Conservation (phyloP, 352 stramenopile genomes). For the Sclerospora graminicola region DNA sequence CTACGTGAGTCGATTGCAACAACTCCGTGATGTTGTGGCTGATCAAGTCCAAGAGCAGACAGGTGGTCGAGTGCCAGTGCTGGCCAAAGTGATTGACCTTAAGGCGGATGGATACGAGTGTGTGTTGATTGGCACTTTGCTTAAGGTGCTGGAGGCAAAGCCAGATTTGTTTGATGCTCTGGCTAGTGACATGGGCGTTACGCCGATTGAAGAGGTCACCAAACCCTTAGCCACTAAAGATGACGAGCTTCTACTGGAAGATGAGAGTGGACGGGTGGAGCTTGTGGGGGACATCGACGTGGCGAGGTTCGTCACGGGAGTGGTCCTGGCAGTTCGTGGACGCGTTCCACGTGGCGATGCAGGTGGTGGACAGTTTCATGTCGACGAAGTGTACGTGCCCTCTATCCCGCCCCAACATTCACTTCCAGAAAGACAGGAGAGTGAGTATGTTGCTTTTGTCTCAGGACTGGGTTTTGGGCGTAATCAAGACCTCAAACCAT, state of each 20-base stretch:
- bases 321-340: slow-evolving; percentile 62
- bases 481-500: slow-evolving; percentile 21
- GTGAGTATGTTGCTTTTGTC: slow-evolving; percentile 57
- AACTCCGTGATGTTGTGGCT: slow-evolving; percentile 53
- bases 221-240: slow-evolving; percentile 43
- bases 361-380: slow-evolving; percentile 35
- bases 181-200: slow-evolving; percentile 41
- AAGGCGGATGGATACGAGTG: slow-evolving; percentile 50
- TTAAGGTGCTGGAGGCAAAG: slow-evolving; percentile 69
- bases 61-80: slow-evolving; percentile 15
- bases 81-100: slow-evolving; percentile 76
- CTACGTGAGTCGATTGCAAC: slow-evolving; percentile 74
- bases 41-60: slow-evolving; percentile 28
- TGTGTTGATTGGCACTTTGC: slow-evolving; percentile 73
- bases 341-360: slow-evolving; percentile 28
- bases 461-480: slow-evolving; percentile 41
- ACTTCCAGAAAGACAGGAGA: slow-evolving; percentile 35
- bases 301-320: slow-evolving; percentile 50
- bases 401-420: slow-evolving; percentile 35
- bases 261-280: slow-evolving; percentile 80
- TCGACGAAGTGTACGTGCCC: slow-evolving; percentile 50
- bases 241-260: slow-evolving; percentile 80
- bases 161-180: slow-evolving; percentile 80
- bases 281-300: slow-evolving; percentile 48
- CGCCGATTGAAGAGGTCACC: slow-evolving; percentile 22